Evolutionary conservation across 2,329 filamentous ascomycete species (phyloP).

Genomic region (Neurospora sp.): DNA sequence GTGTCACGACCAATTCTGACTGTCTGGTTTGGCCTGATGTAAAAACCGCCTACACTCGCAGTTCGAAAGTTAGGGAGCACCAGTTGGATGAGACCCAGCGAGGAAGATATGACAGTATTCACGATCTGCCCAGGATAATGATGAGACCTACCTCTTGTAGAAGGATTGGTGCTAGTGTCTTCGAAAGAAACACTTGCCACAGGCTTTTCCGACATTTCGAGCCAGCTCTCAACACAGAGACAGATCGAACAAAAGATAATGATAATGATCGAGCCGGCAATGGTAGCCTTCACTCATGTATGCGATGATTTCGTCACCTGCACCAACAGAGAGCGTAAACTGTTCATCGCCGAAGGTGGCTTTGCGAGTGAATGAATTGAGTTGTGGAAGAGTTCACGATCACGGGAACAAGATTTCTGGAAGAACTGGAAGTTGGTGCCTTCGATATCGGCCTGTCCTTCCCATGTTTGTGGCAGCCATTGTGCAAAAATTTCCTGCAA

Average conservation of each 20-base stretch:
- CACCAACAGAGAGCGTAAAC: not conserved
- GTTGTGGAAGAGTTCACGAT: not conserved
- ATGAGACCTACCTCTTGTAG: slow-evolving; percentile 4
- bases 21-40: slow-evolving; percentile 8
- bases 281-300: not conserved
- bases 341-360: not conserved
- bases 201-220: not conserved
- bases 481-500: not conserved
- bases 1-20: slow-evolving; percentile 10
- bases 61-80: not conserved
- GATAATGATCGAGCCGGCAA: not conserved
- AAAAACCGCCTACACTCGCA: not conserved
- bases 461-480: not conserved
- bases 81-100: not conserved
- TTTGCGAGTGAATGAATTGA: not conserved
- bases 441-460: not conserved
- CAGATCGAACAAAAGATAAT: not conserved
- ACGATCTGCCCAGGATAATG: not conserved
- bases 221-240: not conserved
- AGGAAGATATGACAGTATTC: not conserved
- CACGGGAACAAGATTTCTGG: not conserved
- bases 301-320: not conserved
- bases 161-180: slow-evolving; percentile 5
- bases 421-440: not conserved
- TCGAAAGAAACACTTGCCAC: slow-evolving; percentile 7